Evolutionary conservation across 163 green algal genomes (phyloP).

Genomic region (Coccomyxa subellipsoidea): DNA sequence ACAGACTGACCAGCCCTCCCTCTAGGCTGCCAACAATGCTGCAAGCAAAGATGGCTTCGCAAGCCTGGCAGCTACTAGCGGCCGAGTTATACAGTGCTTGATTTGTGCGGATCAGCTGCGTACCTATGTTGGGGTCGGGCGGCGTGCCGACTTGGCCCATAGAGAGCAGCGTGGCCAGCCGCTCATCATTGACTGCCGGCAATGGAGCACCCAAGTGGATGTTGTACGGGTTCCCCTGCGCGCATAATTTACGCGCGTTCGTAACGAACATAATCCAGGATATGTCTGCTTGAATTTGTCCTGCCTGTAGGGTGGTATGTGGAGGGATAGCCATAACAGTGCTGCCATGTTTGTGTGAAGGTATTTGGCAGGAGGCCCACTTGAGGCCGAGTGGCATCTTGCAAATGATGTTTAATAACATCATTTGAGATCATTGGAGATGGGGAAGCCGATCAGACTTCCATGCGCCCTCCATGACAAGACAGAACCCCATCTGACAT

Average conservation of each 20-base stretch:
- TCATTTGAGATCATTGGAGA: too few relatives aligned
- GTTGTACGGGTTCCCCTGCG: not conserved
- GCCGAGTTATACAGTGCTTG: too few relatives aligned
- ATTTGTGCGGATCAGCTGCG: not conserved
- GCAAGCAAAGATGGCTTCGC: too few relatives aligned
- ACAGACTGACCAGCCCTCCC: too few relatives aligned
- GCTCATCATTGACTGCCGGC: not conserved
- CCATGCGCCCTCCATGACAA: too few relatives aligned
- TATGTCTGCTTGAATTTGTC: too few relatives aligned
- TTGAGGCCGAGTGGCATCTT: not conserved
- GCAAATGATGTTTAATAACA: not conserved
- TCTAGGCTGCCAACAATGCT: too few relatives aligned
- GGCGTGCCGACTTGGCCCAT: not conserved
- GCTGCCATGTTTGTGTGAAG: not conserved
- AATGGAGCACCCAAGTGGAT: not conserved
- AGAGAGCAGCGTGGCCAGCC: not conserved
- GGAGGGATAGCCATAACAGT: too few relatives aligned
- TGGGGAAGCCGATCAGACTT: too few relatives aligned
- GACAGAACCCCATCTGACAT: not conserved
- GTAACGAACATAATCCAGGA: too few relatives aligned
- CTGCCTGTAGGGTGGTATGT: too few relatives aligned
- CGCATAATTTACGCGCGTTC: not conserved
- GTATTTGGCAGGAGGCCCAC: not conserved
- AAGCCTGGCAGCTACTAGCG: too few relatives aligned
- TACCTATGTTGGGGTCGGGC: slow-evolving; percentile 3